Evolutionary conservation across 2,329 filamentous ascomycete genomes (phyloP).

Genomic region (Cyanodermella asteris): DNA sequence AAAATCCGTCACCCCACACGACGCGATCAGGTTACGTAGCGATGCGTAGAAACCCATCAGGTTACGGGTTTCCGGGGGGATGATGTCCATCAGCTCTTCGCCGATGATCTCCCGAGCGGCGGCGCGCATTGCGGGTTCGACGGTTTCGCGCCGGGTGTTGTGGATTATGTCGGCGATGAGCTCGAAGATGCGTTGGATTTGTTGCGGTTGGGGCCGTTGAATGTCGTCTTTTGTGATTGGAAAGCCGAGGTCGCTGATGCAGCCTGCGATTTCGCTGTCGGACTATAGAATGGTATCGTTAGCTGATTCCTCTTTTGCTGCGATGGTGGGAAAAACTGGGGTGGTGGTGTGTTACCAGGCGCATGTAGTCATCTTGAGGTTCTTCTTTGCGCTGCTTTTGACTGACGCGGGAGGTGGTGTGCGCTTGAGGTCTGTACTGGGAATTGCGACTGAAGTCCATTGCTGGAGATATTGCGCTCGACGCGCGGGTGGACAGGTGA

Average conservation of each 20-base stretch:
- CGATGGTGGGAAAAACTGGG: background rate
- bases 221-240: conserved; percentile 70
- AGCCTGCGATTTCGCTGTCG: conserved; percentile 71
- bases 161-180: conserved; percentile 89
- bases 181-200: conserved; percentile 95
- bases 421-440: too few relatives aligned
- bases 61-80: conserved; percentile 74
- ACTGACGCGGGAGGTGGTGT: too few relatives aligned
- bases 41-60: conserved; percentile 90
- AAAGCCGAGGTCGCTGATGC: conserved; percentile 92
- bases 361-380: conserved; percentile 37
- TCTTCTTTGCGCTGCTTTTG: too few relatives aligned
- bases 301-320: background rate
- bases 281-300: conserved; percentile 21
- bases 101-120: conserved; percentile 73
- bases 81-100: conserved; percentile 52
- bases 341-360: conserved; percentile 21
- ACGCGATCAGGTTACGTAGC: conserved; percentile 47
- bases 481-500: too few relatives aligned
- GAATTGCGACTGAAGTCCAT: too few relatives aligned
- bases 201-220: conserved; percentile 78
- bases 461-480: too few relatives aligned
- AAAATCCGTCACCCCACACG: conserved; percentile 86
- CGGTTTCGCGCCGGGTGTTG: conserved; percentile 78
- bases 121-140: conserved; percentile 86